Base-by-base conservation (phyloP, 108 stramenopile genomes). In the Cyclostephanos tholiformis region DNA sequence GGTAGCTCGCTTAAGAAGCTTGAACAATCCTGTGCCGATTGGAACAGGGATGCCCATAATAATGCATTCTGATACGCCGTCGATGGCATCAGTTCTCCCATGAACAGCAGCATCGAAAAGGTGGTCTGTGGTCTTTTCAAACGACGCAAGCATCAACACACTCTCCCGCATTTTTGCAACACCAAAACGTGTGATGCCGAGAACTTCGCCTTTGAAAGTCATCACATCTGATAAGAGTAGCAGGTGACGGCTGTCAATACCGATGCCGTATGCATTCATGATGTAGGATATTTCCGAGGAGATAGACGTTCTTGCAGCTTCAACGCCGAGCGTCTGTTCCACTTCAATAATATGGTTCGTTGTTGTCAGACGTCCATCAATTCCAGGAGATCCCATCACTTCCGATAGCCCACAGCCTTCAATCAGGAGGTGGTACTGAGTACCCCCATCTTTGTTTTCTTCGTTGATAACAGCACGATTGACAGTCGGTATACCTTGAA, bases 41-140 rank as follows among this genome's bases (percentile, higher is more conserved):
- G 97, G 97, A 61, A 98, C 96, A 22, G 97, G 96, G n/a, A 94
- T 96, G 8, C 99, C 99, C 98, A 98, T 99, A 65, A 99, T 98
- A 83, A 99, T 99, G 75, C 99, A 99, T 85, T 99, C 96, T 58
- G 95, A 96, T 39, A 99, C 99, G 13, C 98, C 99, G 12, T 96
- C 97, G 77, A 99, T 97, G 52, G 88, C 87, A 75, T 99, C 99
- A 22, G 84, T 85, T 59, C 97, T 82, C n/a, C 92, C 97, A 76
- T 98, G 99, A 50, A 95, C 96, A 13, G 99, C 97, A 44, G 99
- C 99, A 79, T 99, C 98, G 82, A 99, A 99, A 50, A 99, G 82
- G 74, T 99, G 99, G 83, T 99, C 98, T 9, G 98, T 97, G 16
- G 98, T 99, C 86, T 97, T 97, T 88, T 98, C 98, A 69, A 99